Percentiles rank a stretch among this genome's conserved stretches.
Conservation (phyloP, 2,329 filamentous ascomycete species). For the Scedosporium apiospermum region DNA sequence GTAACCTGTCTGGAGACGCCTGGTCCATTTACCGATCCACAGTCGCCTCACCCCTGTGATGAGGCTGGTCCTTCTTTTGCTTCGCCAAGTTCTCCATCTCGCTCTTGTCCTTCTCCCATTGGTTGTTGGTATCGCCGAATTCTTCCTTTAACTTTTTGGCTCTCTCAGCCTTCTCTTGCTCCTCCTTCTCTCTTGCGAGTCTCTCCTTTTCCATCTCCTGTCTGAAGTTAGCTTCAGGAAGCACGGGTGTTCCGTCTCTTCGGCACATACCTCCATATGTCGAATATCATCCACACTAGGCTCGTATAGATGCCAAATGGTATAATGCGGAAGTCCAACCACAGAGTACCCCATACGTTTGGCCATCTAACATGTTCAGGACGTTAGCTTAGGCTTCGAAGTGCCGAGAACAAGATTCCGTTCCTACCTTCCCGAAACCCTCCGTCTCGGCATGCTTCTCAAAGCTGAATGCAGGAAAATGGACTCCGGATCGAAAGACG, state of each 20-base stretch:
- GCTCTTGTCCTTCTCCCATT: conserved; percentile 88
- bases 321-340: conserved; percentile 92
- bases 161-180: conserved; percentile 56
- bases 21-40: background rate
- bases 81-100: conserved; percentile 57
- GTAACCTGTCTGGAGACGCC: background rate
- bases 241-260: background rate
- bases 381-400: background rate
- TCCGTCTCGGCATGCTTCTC: conserved; percentile 98
- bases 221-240: background rate
- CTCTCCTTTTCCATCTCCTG: conserved; percentile 90
- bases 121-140: conserved; percentile 64
- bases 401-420: background rate
- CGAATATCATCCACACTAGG: conserved; percentile 95
- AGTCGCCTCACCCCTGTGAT: background rate
- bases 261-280: conserved; percentile 70
- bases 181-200: conserved; percentile 65
- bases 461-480: conserved; percentile 97
- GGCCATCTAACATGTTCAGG: conserved; percentile 62
- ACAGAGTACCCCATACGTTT: conserved; percentile 94
- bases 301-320: conserved; percentile 99
- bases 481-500: conserved; percentile 89
- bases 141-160: conserved; percentile 71
- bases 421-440: conserved; percentile 86
- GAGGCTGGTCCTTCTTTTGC: conserved; percentile 6